Evolutionary conservation across 192 early-diverging fungal genomes (phyloP), one percentile per base, ranked within the genome.

Genomic region (Backusella westeae): DNA sequence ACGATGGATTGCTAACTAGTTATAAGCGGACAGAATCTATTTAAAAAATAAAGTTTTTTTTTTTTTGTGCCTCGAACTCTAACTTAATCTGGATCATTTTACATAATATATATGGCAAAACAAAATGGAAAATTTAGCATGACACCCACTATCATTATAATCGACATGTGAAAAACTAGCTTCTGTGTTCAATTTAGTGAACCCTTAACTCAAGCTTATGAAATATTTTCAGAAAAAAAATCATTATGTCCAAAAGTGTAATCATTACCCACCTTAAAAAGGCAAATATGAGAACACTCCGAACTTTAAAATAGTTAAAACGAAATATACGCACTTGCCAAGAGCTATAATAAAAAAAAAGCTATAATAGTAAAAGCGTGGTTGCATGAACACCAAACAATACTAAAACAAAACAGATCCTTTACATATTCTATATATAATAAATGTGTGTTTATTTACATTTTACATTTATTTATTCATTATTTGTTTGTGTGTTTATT

Each of bases 1-100:
- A 63, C 12, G 23, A 63, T 29, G 56, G 26, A 14, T 14, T 63
- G 21, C 1, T 63, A 29, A 63, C 9, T 29, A 63, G 56, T 21
- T 70, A 36, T 26, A 70, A 21, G 46, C 46, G 19, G 19, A 49
- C 46, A 49, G 46, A 49, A 4, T 49, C 46, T 49, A n/a, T 49
- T 49, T 49, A 49, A 49, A 49, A 52, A 59, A 59, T 59, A 59
- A 59, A 59, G 53, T 59, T 59, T 59, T 53, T 53, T 59, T 53
- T 53, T 59, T 59, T 59, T 59, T 59, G 23, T 59, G 23, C 53
- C 23, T 59, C 21, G 17, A 59, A 59, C 53, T 59, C 53, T 59
- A 59, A 59, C 53, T 26, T 59, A 26, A 59, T 59, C 53, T 17
- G 21, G 21, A 7, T 1, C 17, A 49, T 49, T 10, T 59, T 59